Base-by-base conservation (phyloP, 805 yeast species). In the Debaryomyces maramus region DNA sequence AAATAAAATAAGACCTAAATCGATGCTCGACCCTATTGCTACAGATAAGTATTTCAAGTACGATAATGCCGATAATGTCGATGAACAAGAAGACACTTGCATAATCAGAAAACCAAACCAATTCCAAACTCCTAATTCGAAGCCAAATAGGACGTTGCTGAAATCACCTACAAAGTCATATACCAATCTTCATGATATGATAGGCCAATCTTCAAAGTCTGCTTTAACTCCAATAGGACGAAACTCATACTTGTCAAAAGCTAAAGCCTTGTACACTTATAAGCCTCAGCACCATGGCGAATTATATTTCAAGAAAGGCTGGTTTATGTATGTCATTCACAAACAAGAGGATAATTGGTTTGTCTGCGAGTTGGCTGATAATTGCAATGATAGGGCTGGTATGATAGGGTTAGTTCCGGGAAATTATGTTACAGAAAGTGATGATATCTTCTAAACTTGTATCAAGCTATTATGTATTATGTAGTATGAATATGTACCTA, bases 301-400 rank as follows among this genome's bases (percentile, higher is more conserved):
- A 46, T 54, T 70, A 19, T 45, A 43, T 24, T 70, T 70, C 55
- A 60, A 51, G 37, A 70, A 69, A 44, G 65, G 65, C 31, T 66
- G 73, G 72, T 52, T 66, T 32, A 63, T 70, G 61, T 70, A 58
- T 41, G 58, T 70, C 19, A 55, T 70, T 21, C 67, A 67, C 51
- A 65, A 63, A 40, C 75, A 70, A 45, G 72, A 63, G 38, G 75
- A 70, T 43, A 59, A 65, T 39, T 70, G 75, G 75, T 70, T 48
- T 45, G 60, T 69, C 26, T 70, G 75, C 50, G 75, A 70, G 45
- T 56, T 70, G 44, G 65, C 64, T 3, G 51, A 46, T 4, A 68
- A 67, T 36, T 56, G 67, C 39, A 60, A 54, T n/a, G 55, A 53
- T 5, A 43, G 44, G 2, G 47, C 48, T 14, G 75, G 75, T 6